These are phyloP conservation scores for Fomitopsis serialis DNA, from an alignment of 768 basidiomycete species.

Conservation along the genomic window DNA sequence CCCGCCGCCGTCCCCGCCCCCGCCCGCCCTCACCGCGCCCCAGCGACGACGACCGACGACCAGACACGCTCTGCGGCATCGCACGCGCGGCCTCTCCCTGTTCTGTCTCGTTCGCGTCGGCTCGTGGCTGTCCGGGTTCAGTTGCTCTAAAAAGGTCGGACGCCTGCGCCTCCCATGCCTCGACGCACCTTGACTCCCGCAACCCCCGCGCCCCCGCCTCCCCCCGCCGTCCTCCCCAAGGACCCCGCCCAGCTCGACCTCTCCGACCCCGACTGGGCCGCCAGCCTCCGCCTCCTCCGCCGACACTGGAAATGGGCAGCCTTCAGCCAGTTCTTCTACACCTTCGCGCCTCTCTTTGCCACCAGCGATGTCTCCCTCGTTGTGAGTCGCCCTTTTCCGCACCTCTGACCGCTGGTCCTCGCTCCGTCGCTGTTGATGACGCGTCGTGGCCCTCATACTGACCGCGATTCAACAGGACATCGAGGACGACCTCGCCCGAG, in stretches of 20 bases:
- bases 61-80: too few species aligned
- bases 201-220: conserved; percentile 19
- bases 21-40: too few species aligned
- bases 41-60: too few species aligned
- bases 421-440: background rate
- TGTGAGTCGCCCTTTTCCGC: conserved; percentile 33
- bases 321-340: conserved; percentile 86
- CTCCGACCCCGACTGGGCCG: conserved; percentile 20
- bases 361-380: conserved; percentile 64
- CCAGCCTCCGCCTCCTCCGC: conserved; percentile 50
- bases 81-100: background rate
- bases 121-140: conserved; percentile 22
- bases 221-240: conserved; percentile 12
- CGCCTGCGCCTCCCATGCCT: conserved; percentile 27
- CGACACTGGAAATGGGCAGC: conserved; percentile 92
- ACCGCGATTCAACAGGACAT: conserved; percentile 48
- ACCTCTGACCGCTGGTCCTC: background rate
- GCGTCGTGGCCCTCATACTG: conserved; percentile 4
- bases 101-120: background rate
- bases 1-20: too few species aligned
- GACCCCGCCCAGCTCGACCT: conserved; percentile 13
- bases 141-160: conserved; percentile 23
- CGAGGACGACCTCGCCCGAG: conserved; percentile 67
- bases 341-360: conserved; percentile 70
- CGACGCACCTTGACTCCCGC: conserved; percentile 25